A percentile compares a stretch with the other conserved stretches of the same genome.
These are phyloP conservation scores for Russula olivacea DNA, from an alignment of 768 basidiomycete genomes.

Conservation along the genomic window DNA sequence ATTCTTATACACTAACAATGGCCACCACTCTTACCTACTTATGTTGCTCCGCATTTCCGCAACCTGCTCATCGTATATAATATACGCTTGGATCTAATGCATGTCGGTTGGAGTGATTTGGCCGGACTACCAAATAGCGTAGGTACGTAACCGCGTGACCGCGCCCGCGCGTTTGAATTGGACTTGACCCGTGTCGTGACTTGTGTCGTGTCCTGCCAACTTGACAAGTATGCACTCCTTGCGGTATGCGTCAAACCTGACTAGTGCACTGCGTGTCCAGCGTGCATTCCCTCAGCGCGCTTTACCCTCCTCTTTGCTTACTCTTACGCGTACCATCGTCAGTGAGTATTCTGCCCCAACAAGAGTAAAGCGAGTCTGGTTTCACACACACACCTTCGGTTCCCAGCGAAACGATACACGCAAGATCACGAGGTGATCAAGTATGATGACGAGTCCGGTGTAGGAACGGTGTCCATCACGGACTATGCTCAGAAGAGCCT, in stretches of 20 bases:
- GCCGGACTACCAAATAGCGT: too few relatives aligned
- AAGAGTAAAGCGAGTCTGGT: too few relatives aligned
- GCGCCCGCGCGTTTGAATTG: too few relatives aligned
- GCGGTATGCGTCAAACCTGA: conserved; percentile 31
- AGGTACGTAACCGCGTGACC: conserved; percentile 9
- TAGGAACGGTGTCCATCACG: conserved; percentile 83
- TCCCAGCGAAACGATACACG: conserved; percentile 71
- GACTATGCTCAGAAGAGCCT: conserved; percentile 87
- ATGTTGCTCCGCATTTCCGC: background rate
- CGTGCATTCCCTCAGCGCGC: conserved; percentile 26
- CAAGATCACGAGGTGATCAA: conserved; percentile 81
- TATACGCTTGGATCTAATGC: conserved; percentile 16
- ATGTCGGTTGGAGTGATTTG: background rate
- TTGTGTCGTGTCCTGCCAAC: background rate
- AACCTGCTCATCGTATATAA: conserved; percentile 9
- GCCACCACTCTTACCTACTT: conserved; percentile 14
- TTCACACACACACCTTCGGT: conserved; percentile 7
- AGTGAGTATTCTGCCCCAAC: conserved; percentile 39
- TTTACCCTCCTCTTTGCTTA: conserved; percentile 28
- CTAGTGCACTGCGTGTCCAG: conserved; percentile 27
- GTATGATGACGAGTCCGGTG: conserved; percentile 68
- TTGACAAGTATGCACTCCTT: conserved; percentile 25
- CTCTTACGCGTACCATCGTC: conserved; percentile 46
- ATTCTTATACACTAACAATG: conserved; percentile 9
- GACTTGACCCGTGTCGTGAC: too few relatives aligned